These are phyloP conservation scores for Pseudocercospora fijiensis DNA, from an alignment of 2,329 filamentous ascomycete genomes.

Conservation along the genomic window DNA sequence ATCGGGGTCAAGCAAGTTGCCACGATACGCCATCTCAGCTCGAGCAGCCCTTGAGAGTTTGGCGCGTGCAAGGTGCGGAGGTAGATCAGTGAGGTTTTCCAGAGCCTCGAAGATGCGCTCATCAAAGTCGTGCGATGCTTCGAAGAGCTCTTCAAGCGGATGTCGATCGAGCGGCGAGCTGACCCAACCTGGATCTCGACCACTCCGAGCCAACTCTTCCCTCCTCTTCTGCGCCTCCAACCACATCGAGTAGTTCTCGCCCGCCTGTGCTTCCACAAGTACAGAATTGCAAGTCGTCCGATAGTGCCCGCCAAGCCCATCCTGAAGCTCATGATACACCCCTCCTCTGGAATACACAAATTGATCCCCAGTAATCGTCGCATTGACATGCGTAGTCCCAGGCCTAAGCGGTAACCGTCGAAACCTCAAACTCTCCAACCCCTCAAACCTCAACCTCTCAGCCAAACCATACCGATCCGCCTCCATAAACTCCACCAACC, in stretches of 20 bases:
- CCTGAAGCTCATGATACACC: conserved; percentile 18
- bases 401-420: conserved; percentile 41
- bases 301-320: conserved; percentile 33
- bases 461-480: conserved; percentile 28
- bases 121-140: conserved; percentile 17
- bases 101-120: conserved; percentile 24
- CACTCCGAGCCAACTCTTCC: neutral
- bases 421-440: conserved; percentile 45
- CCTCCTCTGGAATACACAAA: conserved; percentile 34
- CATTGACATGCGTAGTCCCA: neutral
- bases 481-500: conserved; percentile 15
- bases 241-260: conserved; percentile 18
- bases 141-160: conserved; percentile 15
- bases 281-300: conserved; percentile 23
- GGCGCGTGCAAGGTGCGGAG: conserved; percentile 8
- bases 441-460: conserved; percentile 30
- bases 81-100: conserved; percentile 13
- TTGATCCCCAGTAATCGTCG: neutral
- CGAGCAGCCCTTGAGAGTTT: conserved; percentile 13
- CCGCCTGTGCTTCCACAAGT: conserved; percentile 17
- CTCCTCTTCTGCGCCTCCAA: conserved; percentile 10
- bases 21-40: conserved; percentile 24
- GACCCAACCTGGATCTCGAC: neutral
- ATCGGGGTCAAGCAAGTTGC: conserved; percentile 19
- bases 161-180: neutral